Percentiles rank a stretch among this genome's conserved stretches.
These are phyloP conservation scores for Phylloboletellus chloephorus DNA, from an alignment of 1,284 basidiomycete genomes.

Conservation along the genomic window DNA sequence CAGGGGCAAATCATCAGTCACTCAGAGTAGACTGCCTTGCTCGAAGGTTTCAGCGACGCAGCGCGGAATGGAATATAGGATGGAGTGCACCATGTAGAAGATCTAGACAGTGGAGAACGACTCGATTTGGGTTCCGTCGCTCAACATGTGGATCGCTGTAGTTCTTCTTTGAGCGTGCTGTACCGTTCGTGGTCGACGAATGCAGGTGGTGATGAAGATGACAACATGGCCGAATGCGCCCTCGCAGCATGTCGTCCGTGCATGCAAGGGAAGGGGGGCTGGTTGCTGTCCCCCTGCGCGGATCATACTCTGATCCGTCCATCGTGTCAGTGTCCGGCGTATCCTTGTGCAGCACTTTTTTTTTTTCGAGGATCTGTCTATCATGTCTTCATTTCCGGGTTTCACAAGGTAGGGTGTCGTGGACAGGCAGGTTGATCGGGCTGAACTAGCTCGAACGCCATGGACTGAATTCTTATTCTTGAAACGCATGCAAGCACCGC, in stretches of 20 bases:
- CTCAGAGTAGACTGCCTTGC: too few relatives aligned
- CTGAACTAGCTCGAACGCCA: conserved; percentile 8
- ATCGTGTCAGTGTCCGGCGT: conserved; percentile 9
- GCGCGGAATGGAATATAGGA: too few relatives aligned
- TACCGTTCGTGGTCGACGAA: conserved; percentile 35
- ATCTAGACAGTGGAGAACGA: too few relatives aligned
- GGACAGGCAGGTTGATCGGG: conserved; percentile 13
- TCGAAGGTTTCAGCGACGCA: too few relatives aligned
- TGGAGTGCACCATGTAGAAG: too few relatives aligned
- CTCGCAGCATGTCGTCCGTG: conserved; percentile 13
- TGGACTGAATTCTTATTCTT: conserved; percentile 2
- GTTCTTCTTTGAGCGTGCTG: conserved; percentile 10
- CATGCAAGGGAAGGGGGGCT: conserved; percentile 12
- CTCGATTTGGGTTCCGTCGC: conserved; percentile 53
- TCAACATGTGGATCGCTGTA: conserved; percentile 52
- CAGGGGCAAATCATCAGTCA: too few relatives aligned
- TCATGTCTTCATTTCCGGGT: conserved; percentile 25
- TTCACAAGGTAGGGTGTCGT: conserved; percentile 9
- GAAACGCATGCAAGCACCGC: too few relatives aligned
- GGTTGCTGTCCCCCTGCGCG: conserved; percentile 3
- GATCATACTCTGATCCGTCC: conserved; percentile 19
- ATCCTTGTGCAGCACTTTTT: conserved; percentile 6
- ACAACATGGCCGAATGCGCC: conserved; percentile 4
- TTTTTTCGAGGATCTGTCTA: conserved; percentile 11
- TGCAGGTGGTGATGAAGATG: conserved; percentile 6